phyloP scores from a whole-genome alignment of 768 basidiomycete genomes.

The Suillus bovinus region DNA sequence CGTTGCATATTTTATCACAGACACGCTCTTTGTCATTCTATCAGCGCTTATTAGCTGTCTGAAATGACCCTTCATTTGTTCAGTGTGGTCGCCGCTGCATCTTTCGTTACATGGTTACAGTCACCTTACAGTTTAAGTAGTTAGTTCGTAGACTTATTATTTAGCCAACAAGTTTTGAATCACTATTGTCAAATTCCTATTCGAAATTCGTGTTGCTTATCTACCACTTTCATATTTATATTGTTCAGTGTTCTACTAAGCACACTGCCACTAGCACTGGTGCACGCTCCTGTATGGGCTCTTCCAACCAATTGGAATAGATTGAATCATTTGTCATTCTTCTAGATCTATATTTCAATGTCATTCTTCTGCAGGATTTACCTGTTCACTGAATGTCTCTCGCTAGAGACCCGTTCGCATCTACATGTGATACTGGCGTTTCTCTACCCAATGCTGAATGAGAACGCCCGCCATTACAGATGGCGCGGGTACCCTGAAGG shows the following conservation, averaged over 20 bases:
- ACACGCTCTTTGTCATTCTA: background rate
- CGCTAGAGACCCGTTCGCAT: background rate
- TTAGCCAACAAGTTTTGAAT: background rate
- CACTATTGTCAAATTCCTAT: background rate
- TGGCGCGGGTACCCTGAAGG: slow-evolving; percentile 73
- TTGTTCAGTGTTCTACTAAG: too few relatives aligned
- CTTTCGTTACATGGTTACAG: background rate
- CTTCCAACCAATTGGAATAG: background rate
- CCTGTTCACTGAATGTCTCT: slow-evolving; percentile 17
- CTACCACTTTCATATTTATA: too few relatives aligned
- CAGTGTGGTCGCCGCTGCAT: background rate
- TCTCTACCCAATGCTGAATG: slow-evolving; percentile 78
- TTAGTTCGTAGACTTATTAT: background rate
- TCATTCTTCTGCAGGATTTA: background rate
- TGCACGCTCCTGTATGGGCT: too few relatives aligned
- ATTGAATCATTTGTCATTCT: slow-evolving; percentile 37
- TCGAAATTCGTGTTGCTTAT: background rate
- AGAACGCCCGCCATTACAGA: slow-evolving; percentile 86
- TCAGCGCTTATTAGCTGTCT: background rate
- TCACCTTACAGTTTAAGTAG: background rate
- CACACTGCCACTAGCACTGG: too few relatives aligned
- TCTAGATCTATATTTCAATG: background rate
- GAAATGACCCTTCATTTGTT: background rate
- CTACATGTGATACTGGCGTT: slow-evolving; percentile 17
- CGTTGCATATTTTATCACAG: background rate